A percentile compares a stretch with the other conserved stretches of the same genome.
phyloP scores from a whole-genome alignment of 495 filamentous ascomycete genomes.

The Jackrogersella multiformis region DNA sequence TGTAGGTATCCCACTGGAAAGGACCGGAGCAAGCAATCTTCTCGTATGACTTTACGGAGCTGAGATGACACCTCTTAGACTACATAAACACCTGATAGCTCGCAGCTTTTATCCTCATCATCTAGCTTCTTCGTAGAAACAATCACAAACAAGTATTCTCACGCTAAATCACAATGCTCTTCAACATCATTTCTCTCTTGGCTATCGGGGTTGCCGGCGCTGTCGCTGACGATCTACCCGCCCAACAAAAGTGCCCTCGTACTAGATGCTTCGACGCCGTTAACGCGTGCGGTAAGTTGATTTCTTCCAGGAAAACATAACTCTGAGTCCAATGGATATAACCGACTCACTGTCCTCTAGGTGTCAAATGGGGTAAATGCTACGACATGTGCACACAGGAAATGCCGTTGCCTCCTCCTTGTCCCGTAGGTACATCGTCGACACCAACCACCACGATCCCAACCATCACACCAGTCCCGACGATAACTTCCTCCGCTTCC shows the following conservation, averaged over 20 bases:
- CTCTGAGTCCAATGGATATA: neutral
- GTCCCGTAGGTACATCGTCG: neutral
- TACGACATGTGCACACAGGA: constrained; percentile 33
- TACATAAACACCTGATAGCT: constrained; percentile 14
- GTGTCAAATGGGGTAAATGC: constrained; percentile 33
- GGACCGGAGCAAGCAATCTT: neutral
- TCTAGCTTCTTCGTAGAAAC: neutral
- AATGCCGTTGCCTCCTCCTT: constrained; percentile 31
- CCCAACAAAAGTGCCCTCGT: constrained; percentile 17
- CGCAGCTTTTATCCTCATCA: neutral
- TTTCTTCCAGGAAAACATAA: neutral
- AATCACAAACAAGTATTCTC: neutral
- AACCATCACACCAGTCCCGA: neutral
- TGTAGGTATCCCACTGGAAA: neutral
- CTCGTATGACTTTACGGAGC: constrained; percentile 9
- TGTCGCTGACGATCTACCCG: constrained; percentile 20
- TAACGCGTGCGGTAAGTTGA: constrained; percentile 33
- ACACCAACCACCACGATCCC: neutral
- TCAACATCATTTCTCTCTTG: constrained; percentile 23
- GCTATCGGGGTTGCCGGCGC: constrained; percentile 14
- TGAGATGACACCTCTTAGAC: constrained; percentile 5
- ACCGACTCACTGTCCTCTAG: constrained; percentile 13
- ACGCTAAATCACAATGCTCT: constrained; percentile 14
- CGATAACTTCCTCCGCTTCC: constrained; percentile 1
- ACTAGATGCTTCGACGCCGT: constrained; percentile 29